Conservation (phyloP, 1,284 basidiomycete genomes). For the Rhodotorula sp. region DNA sequence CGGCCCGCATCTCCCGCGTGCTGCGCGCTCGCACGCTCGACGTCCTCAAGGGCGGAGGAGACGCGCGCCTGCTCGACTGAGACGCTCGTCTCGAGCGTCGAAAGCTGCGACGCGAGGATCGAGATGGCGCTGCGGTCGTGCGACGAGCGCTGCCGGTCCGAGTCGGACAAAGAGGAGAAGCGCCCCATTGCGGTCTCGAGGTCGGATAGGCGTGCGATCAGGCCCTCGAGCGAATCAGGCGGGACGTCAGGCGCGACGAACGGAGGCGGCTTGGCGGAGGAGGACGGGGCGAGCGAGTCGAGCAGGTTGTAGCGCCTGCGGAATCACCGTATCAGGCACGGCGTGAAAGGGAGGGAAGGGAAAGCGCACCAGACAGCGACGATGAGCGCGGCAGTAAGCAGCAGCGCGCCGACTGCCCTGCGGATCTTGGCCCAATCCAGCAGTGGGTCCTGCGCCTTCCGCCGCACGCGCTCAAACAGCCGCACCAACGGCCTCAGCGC, state of each 20-base stretch:
- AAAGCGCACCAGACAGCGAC: slow-evolving; percentile 8
- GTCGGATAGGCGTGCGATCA: slow-evolving; percentile 63
- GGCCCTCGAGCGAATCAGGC: slow-evolving; percentile 67
- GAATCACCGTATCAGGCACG: neutral
- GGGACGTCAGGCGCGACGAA: slow-evolving; percentile 59
- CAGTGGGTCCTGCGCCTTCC: slow-evolving; percentile 31
- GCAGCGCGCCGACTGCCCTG: slow-evolving; percentile 55
- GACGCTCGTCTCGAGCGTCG: slow-evolving; percentile 47
- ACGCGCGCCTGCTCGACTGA: slow-evolving; percentile 25
- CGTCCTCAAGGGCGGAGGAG: slow-evolving; percentile 6
- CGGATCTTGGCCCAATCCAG: slow-evolving; percentile 48
- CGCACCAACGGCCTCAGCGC: slow-evolving; percentile 17
- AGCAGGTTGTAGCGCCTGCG: slow-evolving; percentile 33
- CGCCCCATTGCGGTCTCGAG: slow-evolving; percentile 51
- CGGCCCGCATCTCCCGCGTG: slow-evolving; percentile 15
- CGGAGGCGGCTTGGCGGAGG: slow-evolving; percentile 43
- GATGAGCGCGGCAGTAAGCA: slow-evolving; percentile 47
- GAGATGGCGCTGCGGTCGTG: slow-evolving; percentile 34
- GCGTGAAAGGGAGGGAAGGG: neutral
- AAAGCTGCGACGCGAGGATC: slow-evolving; percentile 47
- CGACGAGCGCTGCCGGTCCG: slow-evolving; percentile 44
- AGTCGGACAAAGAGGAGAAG: slow-evolving; percentile 53
- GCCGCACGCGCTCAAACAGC: neutral
- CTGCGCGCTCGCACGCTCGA: slow-evolving; percentile 5
- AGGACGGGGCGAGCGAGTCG: slow-evolving; percentile 5